Evolutionary conservation across 306 rosid species (phyloP), one percentile per base, ranked within the genome.

Genomic region (Trifolium pratense): DNA sequence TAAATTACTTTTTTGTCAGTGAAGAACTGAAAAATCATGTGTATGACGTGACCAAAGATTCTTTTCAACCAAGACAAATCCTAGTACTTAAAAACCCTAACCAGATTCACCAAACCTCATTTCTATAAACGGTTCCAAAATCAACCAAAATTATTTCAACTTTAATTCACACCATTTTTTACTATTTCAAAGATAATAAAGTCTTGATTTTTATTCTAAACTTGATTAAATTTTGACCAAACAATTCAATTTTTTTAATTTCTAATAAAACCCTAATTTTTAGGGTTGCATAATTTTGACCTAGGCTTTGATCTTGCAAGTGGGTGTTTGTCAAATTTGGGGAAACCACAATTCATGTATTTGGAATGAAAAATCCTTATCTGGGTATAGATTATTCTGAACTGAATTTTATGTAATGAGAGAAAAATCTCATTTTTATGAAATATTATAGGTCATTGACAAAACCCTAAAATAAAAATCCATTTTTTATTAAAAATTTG

Each of bases 1-100:
- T 82, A 70, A 85, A 85, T 25, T 56, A 56, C 75, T 79, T 85
- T 66, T 85, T 82, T 89, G 92, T 89, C 92, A 89, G 71, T 82
- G 84, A 84, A 81, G 88, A 82, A 90, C 89, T 68, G 85, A 86
- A 86, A 90, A 82, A 90, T 84, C 88, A 64, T 80, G 88, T 71
- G 82, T 89, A 75, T 89, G 97, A 89, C 89, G 92, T 86, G 91
- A 86, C 89, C 87, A 84, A 87, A 91, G 97, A 91, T 91, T 87
- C 89, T 77, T 77, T 66, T 63, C 58, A 76, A 76, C 78, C 60
- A 69, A 80, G 75, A 60, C 83, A 71, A 72, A 75, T 80, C 87
- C 74, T 64, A 75, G 70, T 78, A 76, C 78, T 79, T 75, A 42
- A 78, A 86, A 84, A 84, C 95, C 91, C 90, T 91, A 84, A 83